Conservation (phyloP, 1,139 yeast species). For the Diutina sp. region DNA sequence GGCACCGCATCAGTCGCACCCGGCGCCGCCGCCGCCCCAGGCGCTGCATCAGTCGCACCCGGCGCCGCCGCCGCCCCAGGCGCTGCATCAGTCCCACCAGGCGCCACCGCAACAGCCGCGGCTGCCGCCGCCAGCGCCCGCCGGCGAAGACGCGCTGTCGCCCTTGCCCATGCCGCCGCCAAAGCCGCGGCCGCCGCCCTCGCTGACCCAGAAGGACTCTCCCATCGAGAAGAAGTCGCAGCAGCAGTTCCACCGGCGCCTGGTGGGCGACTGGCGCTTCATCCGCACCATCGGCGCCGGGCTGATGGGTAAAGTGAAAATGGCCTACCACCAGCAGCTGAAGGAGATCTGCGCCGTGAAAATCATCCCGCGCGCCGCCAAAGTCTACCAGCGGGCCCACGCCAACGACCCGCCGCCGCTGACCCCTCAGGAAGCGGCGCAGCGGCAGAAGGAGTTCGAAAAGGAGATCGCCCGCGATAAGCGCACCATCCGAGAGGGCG, state of each 20-base stretch:
- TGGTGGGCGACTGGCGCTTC: constrained; percentile 96
- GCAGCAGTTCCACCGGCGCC: constrained; percentile 66
- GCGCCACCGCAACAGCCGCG: background rate
- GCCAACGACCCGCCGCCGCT: constrained; percentile 53
- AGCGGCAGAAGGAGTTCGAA: constrained; percentile 62
- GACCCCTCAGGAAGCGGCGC: constrained; percentile 43
- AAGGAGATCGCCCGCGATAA: constrained; percentile 86
- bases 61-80: background rate
- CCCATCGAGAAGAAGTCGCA: constrained; percentile 4
- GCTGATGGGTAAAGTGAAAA: constrained; percentile 96
- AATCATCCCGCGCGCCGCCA: constrained; percentile 72
- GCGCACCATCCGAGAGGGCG: constrained; percentile 90
- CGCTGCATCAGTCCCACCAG: background rate
- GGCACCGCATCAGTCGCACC: background rate
- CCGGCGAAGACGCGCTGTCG: background rate
- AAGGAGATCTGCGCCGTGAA: constrained; percentile 80
- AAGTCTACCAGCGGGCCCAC: constrained; percentile 65
- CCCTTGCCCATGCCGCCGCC: background rate
- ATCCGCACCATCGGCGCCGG: constrained; percentile 96
- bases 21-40: background rate
- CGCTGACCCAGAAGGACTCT: background rate
- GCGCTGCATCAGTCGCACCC: too few species aligned
- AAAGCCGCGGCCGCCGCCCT: background rate
- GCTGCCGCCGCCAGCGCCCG: background rate
- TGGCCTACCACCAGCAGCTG: constrained; percentile 76